A percentile compares a stretch with the other conserved stretches of the same genome.
Evolutionary conservation across 805 yeast species (phyloP).

Genomic region (Maudiozyma serrabonitensis): DNA sequence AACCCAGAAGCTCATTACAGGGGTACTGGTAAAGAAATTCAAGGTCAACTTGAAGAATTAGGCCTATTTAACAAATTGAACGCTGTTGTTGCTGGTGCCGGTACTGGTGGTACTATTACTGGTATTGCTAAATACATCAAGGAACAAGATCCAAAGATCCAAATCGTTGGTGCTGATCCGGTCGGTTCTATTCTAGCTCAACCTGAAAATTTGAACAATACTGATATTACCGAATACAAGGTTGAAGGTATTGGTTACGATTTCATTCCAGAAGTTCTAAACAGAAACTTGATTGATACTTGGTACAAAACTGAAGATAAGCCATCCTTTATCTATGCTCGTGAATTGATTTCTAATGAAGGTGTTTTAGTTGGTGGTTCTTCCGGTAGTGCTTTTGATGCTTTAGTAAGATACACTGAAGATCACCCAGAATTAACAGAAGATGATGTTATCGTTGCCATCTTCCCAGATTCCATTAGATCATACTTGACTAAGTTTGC

Average conservation of each 20-base stretch:
- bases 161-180: slow-evolving; percentile 77
- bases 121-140: slow-evolving; percentile 74
- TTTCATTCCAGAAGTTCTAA: slow-evolving; percentile 72
- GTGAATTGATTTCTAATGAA: slow-evolving; percentile 75
- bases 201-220: slow-evolving; percentile 60
- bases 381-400: slow-evolving; percentile 75
- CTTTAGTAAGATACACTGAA: slow-evolving; percentile 60
- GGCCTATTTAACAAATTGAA: slow-evolving; percentile 45
- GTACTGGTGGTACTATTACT: slow-evolving; percentile 86
- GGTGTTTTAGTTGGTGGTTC: slow-evolving; percentile 89
- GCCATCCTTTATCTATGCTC: slow-evolving; percentile 68
- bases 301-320: slow-evolving; percentile 86
- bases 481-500: slow-evolving; percentile 81
- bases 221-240: slow-evolving; percentile 47
- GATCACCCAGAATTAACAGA: slow-evolving; percentile 53
- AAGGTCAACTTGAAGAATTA: slow-evolving; percentile 53
- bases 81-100: slow-evolving; percentile 83
- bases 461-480: slow-evolving; percentile 80
- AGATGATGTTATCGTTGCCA: slow-evolving; percentile 66
- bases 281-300: slow-evolving; percentile 53
- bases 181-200: slow-evolving; percentile 75
- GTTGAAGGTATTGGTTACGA: slow-evolving; percentile 92
- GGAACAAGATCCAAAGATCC: slow-evolving; percentile 52
- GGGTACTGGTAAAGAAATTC: slow-evolving; percentile 79
- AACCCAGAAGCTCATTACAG: slow-evolving; percentile 78